Evolutionary conservation across 768 basidiomycete species (phyloP), one percentile per base, ranked within the genome.

Genomic region (Lactifluus echinatus): DNA sequence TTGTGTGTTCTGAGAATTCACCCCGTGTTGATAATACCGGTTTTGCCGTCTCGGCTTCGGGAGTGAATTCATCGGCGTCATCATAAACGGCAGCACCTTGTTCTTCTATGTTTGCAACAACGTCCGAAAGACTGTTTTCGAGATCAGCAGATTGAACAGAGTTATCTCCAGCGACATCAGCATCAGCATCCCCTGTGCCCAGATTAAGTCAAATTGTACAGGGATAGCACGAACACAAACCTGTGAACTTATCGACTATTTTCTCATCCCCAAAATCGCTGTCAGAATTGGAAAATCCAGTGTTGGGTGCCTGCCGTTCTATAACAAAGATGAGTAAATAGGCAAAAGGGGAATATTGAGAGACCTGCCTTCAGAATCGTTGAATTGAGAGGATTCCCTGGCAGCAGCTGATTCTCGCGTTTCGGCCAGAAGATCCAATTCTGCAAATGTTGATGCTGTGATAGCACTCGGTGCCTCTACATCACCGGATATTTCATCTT

Each of bases 101-200:
- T 26, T 53, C 57, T 43, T 53, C 40, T 2, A n/a, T 36, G 12
- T 53, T 24, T 21, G 33, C 33, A 33, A 53, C 31, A 36, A 53
- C 31, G 29, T 21, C 33, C 24, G 11, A 15, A 17, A 26, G 17
- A 3, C 55, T 40, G 28, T 11, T 33, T 24, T 52, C 39, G 12
- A 19, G 23, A 29, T 36, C 29, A 17, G 50, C 23, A 26, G 40
- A n/a, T n/a, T 53, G 45, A 33, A 34, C 17, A 23, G 29, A 37
- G n/a, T n/a, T n/a, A 48, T 37, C 51, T n/a, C 53, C 60, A 47
- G 47, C 50, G 21, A 10, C 43, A 39, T 59, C 60, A 14, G 50
- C 60, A 29, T 58, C 50, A 21, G 40, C 28, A 36, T 53, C 45
- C 4, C 52, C 60, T 61, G 29, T 8, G 34, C 8, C 15, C 11